Evolutionary conservation across 2,329 filamentous ascomycete genomes (phyloP), one percentile per base, ranked within the genome.

Genomic region (Corynespora cassiicola): DNA sequence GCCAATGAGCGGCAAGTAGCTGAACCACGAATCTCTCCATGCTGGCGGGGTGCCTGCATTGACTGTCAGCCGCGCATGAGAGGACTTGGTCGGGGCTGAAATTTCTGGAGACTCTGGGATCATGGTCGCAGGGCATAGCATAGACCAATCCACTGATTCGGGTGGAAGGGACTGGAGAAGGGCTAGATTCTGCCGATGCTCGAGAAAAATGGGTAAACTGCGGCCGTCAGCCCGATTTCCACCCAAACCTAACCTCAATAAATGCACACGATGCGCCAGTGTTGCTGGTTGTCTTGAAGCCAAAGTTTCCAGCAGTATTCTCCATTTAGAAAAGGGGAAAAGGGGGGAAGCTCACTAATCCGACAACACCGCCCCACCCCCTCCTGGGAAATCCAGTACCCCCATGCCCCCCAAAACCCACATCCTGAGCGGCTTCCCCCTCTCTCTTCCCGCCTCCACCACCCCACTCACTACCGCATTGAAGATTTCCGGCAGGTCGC

Each of bases 401-500:
- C 61, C 56, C 36, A 69, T 27, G 1, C 68, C 68, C 32, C 49
- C 64, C 12, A 68, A 45, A 24, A 75, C 62, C 70, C 71, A 75
- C 3, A 50, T 50, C 41, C 71, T 61, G 40, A 74, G 47, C 2
- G 66, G 65, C 24, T 39, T 52, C 9, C 58, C 49, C 32, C 64
- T 60, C 30, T 70, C 59, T 32, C 33, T 35, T 11, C 66, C 60
- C 8, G 67, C 71, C 32, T 58, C 58, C 32, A 56, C 17, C 11
- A 61, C 66, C 5, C 54, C 67, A 31, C 65, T 50, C 7, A 65
- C 31, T 3, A 70, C 66, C 6, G 70, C 60, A 19, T 42, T 50
- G 36, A 69, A 67, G 38, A 73, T 70, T 15, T 49, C 57, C 6
- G 69, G 63, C 27, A 72, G 39, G 5, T 67, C 48, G 31, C 57